These are phyloP conservation scores for Chlamydomonas reinhardtii DNA, from an alignment of 163 green algal species.

Conservation along the genomic window DNA sequence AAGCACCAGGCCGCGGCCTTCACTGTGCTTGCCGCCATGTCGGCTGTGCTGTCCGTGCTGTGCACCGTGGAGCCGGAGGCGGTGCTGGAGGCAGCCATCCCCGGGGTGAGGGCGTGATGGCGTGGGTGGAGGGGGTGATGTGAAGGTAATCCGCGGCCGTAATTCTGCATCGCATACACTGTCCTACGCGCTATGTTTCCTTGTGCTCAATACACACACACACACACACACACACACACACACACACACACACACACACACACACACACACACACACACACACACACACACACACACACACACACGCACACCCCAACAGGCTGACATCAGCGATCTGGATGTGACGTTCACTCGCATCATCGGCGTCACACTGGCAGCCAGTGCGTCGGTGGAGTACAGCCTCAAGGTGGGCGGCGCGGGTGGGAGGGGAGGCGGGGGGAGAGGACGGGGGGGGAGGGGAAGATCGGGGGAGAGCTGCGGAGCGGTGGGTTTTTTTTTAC, in stretches of 20 bases:
- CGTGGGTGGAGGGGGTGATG: too few relatives aligned
- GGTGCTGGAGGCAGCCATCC: slow-evolving; percentile 22
- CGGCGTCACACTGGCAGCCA: slow-evolving; percentile 56
- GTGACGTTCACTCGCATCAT: slow-evolving; percentile 52
- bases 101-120: slow-evolving; percentile 1
- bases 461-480: background rate
- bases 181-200: too few relatives aligned
- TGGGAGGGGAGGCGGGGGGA: background rate
- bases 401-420: slow-evolving; percentile 39
- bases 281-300: too few relatives aligned
- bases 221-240: too few relatives aligned
- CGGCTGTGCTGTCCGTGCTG: slow-evolving; percentile 15
- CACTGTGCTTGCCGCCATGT: background rate
- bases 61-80: slow-evolving; percentile 33
- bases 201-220: too few relatives aligned
- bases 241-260: too few relatives aligned
- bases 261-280: too few relatives aligned
- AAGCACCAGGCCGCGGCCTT: slow-evolving; percentile 28
- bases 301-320: too few relatives aligned
- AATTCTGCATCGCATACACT: too few relatives aligned
- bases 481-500: too few relatives aligned
- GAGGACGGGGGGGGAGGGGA: too few relatives aligned
- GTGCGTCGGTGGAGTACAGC: slow-evolving; percentile 55
- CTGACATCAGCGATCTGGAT: slow-evolving; percentile 34
- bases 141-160: too few relatives aligned